Evolutionary conservation across 2,329 filamentous ascomycete genomes (phyloP).

Genomic region (Monosporascus sp.): DNA sequence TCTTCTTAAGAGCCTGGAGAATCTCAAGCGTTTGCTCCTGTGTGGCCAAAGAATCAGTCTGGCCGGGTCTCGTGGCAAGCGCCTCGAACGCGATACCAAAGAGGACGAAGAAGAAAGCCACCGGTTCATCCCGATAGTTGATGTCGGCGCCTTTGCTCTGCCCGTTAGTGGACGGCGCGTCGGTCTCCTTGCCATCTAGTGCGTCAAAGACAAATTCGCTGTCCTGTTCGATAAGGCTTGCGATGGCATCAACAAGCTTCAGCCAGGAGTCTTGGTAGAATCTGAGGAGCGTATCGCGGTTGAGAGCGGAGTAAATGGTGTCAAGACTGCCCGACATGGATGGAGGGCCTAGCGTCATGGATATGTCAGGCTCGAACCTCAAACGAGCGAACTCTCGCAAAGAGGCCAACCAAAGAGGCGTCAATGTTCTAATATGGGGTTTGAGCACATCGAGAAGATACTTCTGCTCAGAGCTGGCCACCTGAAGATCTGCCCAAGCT

Average conservation of each 20-base stretch:
- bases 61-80: constrained; percentile 71
- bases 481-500: constrained; percentile 94
- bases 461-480: constrained; percentile 85
- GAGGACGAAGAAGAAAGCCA: constrained; percentile 97
- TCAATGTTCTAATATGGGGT: constrained; percentile 83
- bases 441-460: constrained; percentile 85
- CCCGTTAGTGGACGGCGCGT: constrained; percentile 41
- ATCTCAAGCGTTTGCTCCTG: constrained; percentile 83
- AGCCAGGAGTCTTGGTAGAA: constrained; percentile 99
- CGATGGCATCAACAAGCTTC: constrained; percentile 93
- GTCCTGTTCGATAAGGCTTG: constrained; percentile 93
- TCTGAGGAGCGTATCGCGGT: constrained; percentile 84
- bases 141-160: constrained; percentile 69
- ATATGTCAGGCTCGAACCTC: constrained; percentile 95
- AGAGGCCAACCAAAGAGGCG: constrained; percentile 89
- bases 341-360: constrained; percentile 76
- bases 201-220: constrained; percentile 97
- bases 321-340: constrained; percentile 82
- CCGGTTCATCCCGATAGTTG: constrained; percentile 95
- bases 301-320: constrained; percentile 89
- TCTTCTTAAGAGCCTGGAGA: constrained; percentile 86
- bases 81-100: constrained; percentile 97
- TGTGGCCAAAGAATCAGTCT: constrained; percentile 60
- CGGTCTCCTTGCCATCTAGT: constrained; percentile 73
- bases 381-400: constrained; percentile 89